Percentiles rank a stretch among this genome's conserved stretches.
phyloP scores from a whole-genome alignment of 2,329 filamentous ascomycete species.

The Rhynchosporium graminicola region DNA sequence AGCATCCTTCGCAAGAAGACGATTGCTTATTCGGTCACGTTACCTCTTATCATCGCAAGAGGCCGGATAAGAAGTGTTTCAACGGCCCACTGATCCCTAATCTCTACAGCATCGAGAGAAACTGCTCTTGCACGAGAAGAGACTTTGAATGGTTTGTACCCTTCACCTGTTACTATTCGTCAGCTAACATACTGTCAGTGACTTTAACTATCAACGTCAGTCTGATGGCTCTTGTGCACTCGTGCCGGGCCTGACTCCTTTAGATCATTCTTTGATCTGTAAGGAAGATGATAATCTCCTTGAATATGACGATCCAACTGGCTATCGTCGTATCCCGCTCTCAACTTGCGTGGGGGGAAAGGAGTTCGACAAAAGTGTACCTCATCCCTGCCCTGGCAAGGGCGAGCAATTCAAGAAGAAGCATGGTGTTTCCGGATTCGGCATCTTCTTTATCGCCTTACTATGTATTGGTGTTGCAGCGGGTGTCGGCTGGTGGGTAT shows the following conservation, averaged over 20 bases:
- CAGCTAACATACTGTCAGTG: constrained; percentile 52
- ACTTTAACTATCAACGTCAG: constrained; percentile 89
- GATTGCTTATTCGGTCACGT: constrained; percentile 93
- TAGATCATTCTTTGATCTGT: constrained; percentile 60
- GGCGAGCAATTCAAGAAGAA: constrained; percentile 80
- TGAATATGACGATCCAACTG: constrained; percentile 82
- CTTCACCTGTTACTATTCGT: background rate
- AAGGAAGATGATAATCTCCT: constrained; percentile 63
- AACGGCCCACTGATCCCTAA: constrained; percentile 73
- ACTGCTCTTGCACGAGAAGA: constrained; percentile 79
- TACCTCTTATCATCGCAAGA: constrained; percentile 89
- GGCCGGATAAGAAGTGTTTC: constrained; percentile 74
- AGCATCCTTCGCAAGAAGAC: constrained; percentile 74
- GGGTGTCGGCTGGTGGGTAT: constrained; percentile 80
- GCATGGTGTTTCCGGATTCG: constrained; percentile 69
- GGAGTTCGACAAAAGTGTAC: constrained; percentile 66
- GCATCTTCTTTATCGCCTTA: constrained; percentile 82
- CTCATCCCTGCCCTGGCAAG: constrained; percentile 71
- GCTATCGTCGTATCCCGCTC: constrained; percentile 86
- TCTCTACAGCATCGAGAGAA: constrained; percentile 67
- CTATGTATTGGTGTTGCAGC: constrained; percentile 72
- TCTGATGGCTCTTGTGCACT: constrained; percentile 74
- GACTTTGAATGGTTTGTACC: constrained; percentile 87
- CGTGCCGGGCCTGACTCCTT: constrained; percentile 70
- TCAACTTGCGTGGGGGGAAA: constrained; percentile 80